Evolutionary conservation across 148 eudicot genomes (phyloP).

Genomic region (Vaccinium corymbosum): DNA sequence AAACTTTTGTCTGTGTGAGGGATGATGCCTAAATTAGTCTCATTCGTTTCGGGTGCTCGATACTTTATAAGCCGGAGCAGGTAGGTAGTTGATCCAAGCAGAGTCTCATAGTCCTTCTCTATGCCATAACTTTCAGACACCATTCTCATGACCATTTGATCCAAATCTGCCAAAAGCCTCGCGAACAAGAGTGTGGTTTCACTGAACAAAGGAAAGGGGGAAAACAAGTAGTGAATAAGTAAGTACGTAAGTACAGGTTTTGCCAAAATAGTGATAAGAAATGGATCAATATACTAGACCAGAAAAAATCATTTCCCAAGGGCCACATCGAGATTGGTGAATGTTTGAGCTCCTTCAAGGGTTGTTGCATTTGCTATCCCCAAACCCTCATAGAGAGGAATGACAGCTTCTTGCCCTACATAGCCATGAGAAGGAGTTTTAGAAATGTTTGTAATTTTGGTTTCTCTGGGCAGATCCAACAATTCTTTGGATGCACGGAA

Average conservation of each 20-base stretch:
- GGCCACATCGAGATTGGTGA: constrained; percentile 43
- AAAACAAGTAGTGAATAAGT: neutral
- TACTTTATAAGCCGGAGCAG: constrained; percentile 36
- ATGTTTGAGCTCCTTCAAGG: constrained; percentile 26
- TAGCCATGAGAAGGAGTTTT: constrained; percentile 38
- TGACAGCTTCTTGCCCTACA: constrained; percentile 30
- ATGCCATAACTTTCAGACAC: constrained; percentile 34
- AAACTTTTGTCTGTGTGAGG: constrained; percentile 49
- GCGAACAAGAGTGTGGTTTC: constrained; percentile 25
- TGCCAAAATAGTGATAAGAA: neutral
- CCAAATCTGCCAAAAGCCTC: constrained; percentile 28
- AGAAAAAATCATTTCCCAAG: constrained; percentile 31
- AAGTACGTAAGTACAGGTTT: neutral
- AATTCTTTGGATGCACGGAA: constrained; percentile 28
- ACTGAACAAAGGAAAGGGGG: constrained; percentile 5
- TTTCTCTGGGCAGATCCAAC: constrained; percentile 32
- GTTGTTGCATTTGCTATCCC: constrained; percentile 41
- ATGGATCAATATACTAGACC: constrained; percentile 11
- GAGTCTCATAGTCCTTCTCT: constrained; percentile 23
- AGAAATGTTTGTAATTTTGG: constrained; percentile 29
- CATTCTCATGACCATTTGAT: constrained; percentile 40
- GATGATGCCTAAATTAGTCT: constrained; percentile 25
- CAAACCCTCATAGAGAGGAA: constrained; percentile 39
- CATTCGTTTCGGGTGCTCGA: constrained; percentile 16
- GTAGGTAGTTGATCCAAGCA: constrained; percentile 30